phyloP scores from a whole-genome alignment of 1,284 basidiomycete genomes.

The Cryptococcus sp. region DNA sequence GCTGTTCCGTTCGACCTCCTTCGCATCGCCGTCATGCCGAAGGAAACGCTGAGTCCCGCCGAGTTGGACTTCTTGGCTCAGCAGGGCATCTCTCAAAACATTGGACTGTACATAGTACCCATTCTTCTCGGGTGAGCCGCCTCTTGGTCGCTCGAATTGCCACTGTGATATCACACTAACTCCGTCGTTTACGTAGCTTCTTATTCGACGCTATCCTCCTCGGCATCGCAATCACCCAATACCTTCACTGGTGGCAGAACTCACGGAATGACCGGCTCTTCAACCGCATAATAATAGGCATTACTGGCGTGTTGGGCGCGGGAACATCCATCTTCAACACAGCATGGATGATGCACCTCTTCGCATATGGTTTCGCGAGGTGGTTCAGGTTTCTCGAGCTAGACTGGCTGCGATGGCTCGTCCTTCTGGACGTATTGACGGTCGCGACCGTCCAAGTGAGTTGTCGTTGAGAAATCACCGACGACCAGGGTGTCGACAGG shows the following conservation, averaged over 20 bases:
- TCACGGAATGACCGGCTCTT: not conserved
- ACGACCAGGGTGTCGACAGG: not conserved
- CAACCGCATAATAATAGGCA: not conserved
- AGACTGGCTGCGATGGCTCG: conserved; percentile 6
- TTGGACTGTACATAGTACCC: not conserved
- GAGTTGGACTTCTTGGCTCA: not conserved
- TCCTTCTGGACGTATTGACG: conserved; percentile 7
- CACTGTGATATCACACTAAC: not conserved
- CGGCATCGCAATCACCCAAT: not conserved
- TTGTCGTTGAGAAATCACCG: not conserved
- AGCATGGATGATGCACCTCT: conserved; percentile 1
- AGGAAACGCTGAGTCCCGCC: not conserved
- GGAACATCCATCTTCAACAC: not conserved
- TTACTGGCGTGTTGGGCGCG: not conserved
- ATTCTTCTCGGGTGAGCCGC: not conserved
- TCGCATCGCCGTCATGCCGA: too few relatives aligned
- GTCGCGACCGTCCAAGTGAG: conserved; percentile 13
- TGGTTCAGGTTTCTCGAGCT: not conserved
- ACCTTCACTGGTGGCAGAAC: not conserved
- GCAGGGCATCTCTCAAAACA: not conserved
- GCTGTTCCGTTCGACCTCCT: too few relatives aligned
- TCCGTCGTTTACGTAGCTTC: not conserved
- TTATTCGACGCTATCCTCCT: not conserved
- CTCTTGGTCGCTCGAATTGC: not conserved
- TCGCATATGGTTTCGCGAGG: not conserved